Evolutionary conservation across 2,329 filamentous ascomycete genomes (phyloP), one percentile per base, ranked within the genome.

Genomic region (Coniochaeta ligniaria): DNA sequence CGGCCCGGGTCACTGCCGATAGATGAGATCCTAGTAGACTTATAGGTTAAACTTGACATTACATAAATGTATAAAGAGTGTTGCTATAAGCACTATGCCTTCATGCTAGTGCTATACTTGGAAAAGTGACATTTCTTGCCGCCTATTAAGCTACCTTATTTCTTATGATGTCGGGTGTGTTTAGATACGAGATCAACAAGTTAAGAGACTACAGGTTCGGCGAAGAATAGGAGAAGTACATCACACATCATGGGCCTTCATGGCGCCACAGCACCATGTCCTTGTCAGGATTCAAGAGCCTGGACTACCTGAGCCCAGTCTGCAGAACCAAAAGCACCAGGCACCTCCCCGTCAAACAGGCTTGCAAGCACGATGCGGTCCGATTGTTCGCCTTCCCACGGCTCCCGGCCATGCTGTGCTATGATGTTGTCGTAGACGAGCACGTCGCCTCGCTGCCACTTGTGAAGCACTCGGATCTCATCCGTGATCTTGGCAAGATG

Each of bases 391-490:
- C 78, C 78, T 59, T 74, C 67, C 79, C 78, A 80, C 0, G 78
- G 78, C 66, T 80, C 70, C 58, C 78, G 69, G 2, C 78, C 78
- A 70, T 81, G 78, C 68, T 81, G 79, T 1, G 77, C 73, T 66
- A 80, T 74, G 17, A 77, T 66, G 65, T 81, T 81, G 64, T 81
- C 78, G 66, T 73, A 80, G 0, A 81, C 76, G 12, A 80, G 67
- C 4, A 81, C 76, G 68, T 80, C 78, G 0, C 78, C 77, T 14
- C 68, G 67, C 65, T 80, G 67, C 78, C 78, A 80, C 57, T 72
- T 73, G 65, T 80, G 78, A 59, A 80, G 64, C 20, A 81, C 78
- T 4, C 77, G 73, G 58, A 80, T 79, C 62, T 80, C 76, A 61
- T 80, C 77, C 14, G 78, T 80, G 41, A 80, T 78, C 62, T 74